Evolutionary conservation across 1,284 basidiomycete genomes (phyloP), one percentile per base, ranked within the genome.

Genomic region (Ustilago shanxiensis): DNA sequence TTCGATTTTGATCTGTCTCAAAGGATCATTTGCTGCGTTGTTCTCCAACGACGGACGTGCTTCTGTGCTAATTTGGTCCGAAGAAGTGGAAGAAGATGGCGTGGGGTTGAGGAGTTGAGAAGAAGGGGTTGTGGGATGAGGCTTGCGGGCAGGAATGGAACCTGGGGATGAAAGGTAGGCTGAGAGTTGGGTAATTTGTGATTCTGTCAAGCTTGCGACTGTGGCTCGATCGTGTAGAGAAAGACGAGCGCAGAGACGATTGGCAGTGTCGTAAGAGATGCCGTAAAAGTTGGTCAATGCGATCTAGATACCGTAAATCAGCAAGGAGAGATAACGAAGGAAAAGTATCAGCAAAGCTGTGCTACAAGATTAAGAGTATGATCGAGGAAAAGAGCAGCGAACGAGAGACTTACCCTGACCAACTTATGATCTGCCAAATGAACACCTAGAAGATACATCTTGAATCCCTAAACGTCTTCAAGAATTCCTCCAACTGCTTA

Each of bases 161-260:
- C 89, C 87, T 0, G 94, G 94, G 0, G 93, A 93, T 1, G 93
- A 94, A 14, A 96, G 90, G 87, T 95, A 94, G 13, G 95, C 93
- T 11, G 93, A 92, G 18, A 96, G 89, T 39, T 91, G 89, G 16
- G 93, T 95, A 64, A 94, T 88, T 88, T 96, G 94, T 29, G 89
- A 88, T 28, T 93, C 91, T 13, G 92, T 91, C 28, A 96, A 88
- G 82, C 93, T 90, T 57, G 89, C 89, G 69, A 96, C 90, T 85
- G 90, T 91, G 86, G 92, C 91, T 62, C 89, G 89, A 88, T 87
- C 85, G 87, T 96, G 94, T 67, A 96, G 91, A 83, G 92, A 92
- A 50, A 95, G 90, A 66, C 95, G 92, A 4, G 95, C 93, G 86
- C 95, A 95, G 35, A 96, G 89, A 31, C 91, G 91, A 61, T 90